phyloP scores from a whole-genome alignment of 2,329 filamentous ascomycete species.

The Aureobasidium sp. region DNA sequence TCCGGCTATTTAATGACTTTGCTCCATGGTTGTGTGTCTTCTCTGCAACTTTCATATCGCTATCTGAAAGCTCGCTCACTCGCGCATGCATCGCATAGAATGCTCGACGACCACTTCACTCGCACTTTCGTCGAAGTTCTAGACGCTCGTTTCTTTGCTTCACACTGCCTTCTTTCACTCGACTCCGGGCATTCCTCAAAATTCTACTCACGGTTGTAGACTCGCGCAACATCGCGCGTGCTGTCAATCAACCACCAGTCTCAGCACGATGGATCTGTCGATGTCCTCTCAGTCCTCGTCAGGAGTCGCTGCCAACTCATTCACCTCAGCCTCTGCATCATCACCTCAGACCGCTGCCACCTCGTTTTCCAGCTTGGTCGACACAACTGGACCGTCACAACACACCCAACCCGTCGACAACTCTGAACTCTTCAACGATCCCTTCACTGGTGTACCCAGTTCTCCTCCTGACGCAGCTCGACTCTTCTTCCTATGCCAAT shows the following conservation, averaged over 20 bases:
- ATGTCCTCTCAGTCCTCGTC: background rate
- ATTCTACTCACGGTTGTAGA: background rate
- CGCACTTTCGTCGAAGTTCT: background rate
- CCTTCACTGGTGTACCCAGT: conserved; percentile 4
- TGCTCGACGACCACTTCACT: background rate
- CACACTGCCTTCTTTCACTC: background rate
- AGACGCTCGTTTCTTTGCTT: background rate
- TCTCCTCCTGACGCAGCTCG: background rate
- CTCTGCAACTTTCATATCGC: background rate
- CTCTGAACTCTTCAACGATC: background rate
- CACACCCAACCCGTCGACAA: background rate
- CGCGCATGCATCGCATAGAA: background rate
- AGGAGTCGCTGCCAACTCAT: background rate
- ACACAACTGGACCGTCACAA: background rate
- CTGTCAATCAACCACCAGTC: background rate
- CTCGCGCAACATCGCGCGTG: background rate
- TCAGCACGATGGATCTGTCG: background rate
- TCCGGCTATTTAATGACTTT: background rate
- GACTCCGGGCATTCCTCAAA: background rate
- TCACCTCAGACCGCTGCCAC: background rate
- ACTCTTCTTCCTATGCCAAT: background rate
- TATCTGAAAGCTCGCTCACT: background rate
- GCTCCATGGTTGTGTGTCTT: background rate
- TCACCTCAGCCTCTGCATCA: background rate
- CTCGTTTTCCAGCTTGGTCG: background rate